Evolutionary conservation across 257 asterid genomes (phyloP), one percentile per base, ranked within the genome.

Genomic region (Petunia secreta): DNA sequence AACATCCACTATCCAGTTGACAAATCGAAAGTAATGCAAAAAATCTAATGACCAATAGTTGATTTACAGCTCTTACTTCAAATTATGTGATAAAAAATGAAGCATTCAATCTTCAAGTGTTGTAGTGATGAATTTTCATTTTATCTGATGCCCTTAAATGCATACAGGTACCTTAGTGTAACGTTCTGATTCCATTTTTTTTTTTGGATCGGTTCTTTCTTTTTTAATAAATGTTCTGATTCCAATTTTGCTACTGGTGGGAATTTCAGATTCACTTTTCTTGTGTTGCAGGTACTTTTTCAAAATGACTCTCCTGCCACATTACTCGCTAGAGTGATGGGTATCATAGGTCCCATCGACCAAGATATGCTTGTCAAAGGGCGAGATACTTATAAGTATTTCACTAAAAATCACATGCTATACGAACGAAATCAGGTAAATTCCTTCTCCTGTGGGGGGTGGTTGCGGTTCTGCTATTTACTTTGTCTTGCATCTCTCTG

Each of bases 251-350:
- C 77, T 73, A 39, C 7, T 48, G 50, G 43, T 73, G 13, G 59
- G 59, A 50, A 34, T 36, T 71, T 40, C 11, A 50, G 62, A 50
- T 34, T 71, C n/a, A 55, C 57, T 50, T 37, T 75, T 34, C 67
- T 77, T 55, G 82, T 76, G 54, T 25, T 86, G 81, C 87, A 95
- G 99, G 99, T 95, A 62, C 96, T 95, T 79, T 95, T 95, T 86
- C 99, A 92, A 89, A 95, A 95, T 80, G 99, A 95, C 86, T 95
- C 99, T 79, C 97, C 97, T n/a, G 97, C 98, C 63, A 92, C 99
- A 65, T 87, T 95, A 86, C 98, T 95, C 81, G 99, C 98, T 84
- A 93, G 99, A 16, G 98, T 95, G 66, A 89, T 93, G 59, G 98
- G 98, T 83, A 93, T 95, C 74, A 85, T 92, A 66, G 93, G 96